These are phyloP conservation scores for Aegle marmelos DNA, from an alignment of 345 rosid species.

Conservation along the genomic window DNA sequence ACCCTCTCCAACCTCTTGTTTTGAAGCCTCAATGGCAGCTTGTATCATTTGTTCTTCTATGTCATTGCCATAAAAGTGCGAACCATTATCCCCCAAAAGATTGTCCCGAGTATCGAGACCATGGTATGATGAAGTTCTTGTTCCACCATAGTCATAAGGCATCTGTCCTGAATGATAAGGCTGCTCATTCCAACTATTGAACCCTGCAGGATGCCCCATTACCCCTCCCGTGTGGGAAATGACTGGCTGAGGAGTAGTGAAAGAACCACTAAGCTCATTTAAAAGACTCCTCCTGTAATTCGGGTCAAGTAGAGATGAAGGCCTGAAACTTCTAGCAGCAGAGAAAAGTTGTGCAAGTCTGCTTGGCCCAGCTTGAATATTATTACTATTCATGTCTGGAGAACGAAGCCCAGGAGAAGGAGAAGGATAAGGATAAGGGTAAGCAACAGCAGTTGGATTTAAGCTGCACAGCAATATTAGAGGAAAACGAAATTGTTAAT, in stretches of 20 bases:
- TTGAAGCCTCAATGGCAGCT: conserved; percentile 82
- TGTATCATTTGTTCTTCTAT: conserved; percentile 73
- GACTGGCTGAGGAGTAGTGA: neutral
- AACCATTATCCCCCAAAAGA: conserved; percentile 27
- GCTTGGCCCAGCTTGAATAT: conserved; percentile 28
- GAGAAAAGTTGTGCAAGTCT: conserved; percentile 56
- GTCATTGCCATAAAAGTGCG: conserved; percentile 30
- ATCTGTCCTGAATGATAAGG: conserved; percentile 37
- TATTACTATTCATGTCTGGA: conserved; percentile 29
- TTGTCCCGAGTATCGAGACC: conserved; percentile 29
- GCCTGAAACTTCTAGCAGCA: conserved; percentile 67
- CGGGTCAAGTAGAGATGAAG: conserved; percentile 70
- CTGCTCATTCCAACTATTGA: conserved; percentile 32
- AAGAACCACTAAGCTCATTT: neutral
- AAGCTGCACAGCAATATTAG: conserved; percentile 33
- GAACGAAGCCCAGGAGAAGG: conserved; percentile 34
- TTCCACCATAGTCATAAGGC: conserved; percentile 25
- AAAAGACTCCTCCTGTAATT: conserved; percentile 51
- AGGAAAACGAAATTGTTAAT: neutral
- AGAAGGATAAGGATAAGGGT: neutral
- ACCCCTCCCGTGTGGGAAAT: neutral
- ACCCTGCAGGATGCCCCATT: neutral
- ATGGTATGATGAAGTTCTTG: conserved; percentile 27
- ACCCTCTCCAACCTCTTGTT: conserved; percentile 41
- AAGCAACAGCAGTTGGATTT: conserved; percentile 29